Evolutionary conservation across 2,329 filamentous ascomycete genomes (phyloP).

Genomic region (Sarocladium strictum): DNA sequence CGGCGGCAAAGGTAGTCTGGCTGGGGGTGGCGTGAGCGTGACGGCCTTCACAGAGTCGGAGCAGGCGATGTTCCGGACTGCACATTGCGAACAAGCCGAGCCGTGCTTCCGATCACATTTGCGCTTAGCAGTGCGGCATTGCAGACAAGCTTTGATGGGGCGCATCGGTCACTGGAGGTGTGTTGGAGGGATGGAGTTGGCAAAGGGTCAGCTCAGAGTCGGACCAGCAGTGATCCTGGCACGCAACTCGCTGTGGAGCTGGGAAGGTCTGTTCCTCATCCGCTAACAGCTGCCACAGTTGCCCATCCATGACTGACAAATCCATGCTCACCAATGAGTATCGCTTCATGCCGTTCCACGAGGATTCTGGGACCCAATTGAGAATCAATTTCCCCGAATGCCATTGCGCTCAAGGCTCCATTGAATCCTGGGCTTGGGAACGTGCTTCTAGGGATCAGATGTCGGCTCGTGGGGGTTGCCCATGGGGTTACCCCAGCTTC

Average conservation of each 20-base stretch:
- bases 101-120: not conserved
- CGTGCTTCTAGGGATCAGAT: no score
- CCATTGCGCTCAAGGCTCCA: conserved; percentile 47
- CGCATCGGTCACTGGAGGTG: not conserved
- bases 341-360: conserved; percentile 14
- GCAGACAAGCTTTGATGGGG: not conserved
- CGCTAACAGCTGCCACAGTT: no score
- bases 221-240: no score
- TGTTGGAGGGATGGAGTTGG: not conserved
- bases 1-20: not conserved
- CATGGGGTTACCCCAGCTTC: no score
- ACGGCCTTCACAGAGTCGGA: not conserved
- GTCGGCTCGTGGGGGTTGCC: no score
- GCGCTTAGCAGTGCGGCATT: not conserved
- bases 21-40: not conserved
- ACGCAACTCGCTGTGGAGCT: no score
- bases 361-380: no score
- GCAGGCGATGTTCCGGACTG: not conserved
- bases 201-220: no score
- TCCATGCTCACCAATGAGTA: conserved; percentile 23
- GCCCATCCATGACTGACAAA: no score
- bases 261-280: no score
- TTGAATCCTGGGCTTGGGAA: no score
- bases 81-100: not conserved
- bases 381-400: conserved; percentile 36